Evolutionary conservation across 768 basidiomycete genomes (phyloP).

Genomic region (Pulveroboletus sp.): DNA sequence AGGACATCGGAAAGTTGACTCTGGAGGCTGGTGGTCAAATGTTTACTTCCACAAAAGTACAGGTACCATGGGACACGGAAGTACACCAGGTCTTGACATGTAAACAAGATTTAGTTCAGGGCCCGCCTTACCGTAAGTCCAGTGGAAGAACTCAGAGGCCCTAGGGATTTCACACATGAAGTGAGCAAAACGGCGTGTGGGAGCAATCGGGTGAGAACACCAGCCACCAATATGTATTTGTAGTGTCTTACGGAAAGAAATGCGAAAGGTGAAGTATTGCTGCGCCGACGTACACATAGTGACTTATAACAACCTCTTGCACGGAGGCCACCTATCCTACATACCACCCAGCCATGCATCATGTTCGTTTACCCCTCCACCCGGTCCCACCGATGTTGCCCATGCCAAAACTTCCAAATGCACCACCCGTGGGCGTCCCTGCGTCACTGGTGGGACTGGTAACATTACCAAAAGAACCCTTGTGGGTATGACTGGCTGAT

Average conservation of each 20-base stretch:
- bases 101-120: conserved; percentile 3
- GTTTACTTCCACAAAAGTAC: neutral
- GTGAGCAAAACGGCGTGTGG: neutral
- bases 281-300: conserved; percentile 10
- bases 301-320: conserved; percentile 4
- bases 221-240: neutral
- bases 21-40: neutral
- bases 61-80: too few relatives aligned
- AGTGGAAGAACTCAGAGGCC: neutral
- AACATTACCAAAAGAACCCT: conserved; percentile 16
- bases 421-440: conserved; percentile 31
- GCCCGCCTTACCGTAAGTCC: neutral
- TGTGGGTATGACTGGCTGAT: conserved; percentile 19
- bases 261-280: conserved; percentile 10
- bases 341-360: neutral
- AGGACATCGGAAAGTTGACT: neutral
- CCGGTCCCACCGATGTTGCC: conserved; percentile 30
- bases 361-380: neutral
- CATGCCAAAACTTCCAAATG: conserved; percentile 46
- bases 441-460: conserved; percentile 22
- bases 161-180: neutral
- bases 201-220: neutral
- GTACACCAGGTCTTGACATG: neutral
- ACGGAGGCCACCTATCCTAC: neutral
- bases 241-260: neutral